These are phyloP conservation scores for Roridomyces roridus DNA, from an alignment of 768 basidiomycete species.

Conservation along the genomic window DNA sequence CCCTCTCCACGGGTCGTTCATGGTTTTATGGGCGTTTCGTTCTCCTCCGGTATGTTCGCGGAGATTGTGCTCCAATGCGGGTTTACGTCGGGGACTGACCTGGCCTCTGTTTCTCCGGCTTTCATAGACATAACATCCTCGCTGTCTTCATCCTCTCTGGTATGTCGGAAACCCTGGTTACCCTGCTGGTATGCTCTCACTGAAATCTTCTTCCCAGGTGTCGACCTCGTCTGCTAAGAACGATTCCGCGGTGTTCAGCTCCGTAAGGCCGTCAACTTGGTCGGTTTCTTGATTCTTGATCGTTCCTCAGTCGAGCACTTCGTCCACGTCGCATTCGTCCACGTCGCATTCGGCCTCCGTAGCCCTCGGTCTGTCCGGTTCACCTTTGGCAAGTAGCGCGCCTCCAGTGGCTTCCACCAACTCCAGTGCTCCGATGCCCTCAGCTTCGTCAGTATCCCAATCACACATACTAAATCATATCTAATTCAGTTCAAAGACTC, in stretches of 20 bases:
- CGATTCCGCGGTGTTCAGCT: not conserved
- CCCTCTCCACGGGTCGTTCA: conserved; percentile 2
- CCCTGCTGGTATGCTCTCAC: not conserved
- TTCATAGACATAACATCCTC: conserved; percentile 8
- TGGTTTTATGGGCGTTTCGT: conserved; percentile 4
- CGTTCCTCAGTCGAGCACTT: not conserved
- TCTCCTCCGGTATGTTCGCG: conserved; percentile 14
- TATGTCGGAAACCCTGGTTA: not conserved
- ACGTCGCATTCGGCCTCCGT: not conserved
- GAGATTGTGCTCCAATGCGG: not conserved
- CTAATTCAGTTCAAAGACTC: no score
- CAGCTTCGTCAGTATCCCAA: not conserved
- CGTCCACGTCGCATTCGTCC: conserved; percentile 3
- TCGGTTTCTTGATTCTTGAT: no score
- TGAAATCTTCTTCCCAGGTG: not conserved
- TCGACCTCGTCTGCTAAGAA: not conserved
- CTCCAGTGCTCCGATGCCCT: not conserved
- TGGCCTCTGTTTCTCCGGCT: not conserved
- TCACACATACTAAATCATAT: not conserved
- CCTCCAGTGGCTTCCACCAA: no score
- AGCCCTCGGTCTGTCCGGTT: not conserved
- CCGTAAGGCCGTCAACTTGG: not conserved
- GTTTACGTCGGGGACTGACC: conserved; percentile 20
- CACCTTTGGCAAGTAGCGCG: no score
- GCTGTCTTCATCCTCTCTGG: not conserved